Evolutionary conservation across 768 basidiomycete genomes (phyloP).

Genomic region (Suillus sp.): DNA sequence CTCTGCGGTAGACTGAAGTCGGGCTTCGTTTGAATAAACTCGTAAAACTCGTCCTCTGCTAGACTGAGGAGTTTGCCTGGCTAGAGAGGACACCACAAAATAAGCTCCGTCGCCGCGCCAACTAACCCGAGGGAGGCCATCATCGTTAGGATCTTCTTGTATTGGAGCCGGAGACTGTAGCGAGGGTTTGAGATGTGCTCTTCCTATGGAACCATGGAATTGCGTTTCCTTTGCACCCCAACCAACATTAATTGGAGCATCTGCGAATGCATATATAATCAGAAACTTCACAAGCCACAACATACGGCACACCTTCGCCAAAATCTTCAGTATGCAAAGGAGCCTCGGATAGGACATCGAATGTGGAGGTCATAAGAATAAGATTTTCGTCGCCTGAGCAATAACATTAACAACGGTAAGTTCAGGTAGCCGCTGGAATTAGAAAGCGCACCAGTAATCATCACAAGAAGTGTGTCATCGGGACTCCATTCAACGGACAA

Average conservation of each 20-base stretch:
- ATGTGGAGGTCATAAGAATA: slow-evolving; percentile 84
- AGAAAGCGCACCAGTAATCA: slow-evolving; percentile 67
- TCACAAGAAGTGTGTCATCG: slow-evolving; percentile 82
- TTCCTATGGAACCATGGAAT: slow-evolving; percentile 95
- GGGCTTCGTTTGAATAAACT: slow-evolving; percentile 47
- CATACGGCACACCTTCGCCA: slow-evolving; percentile 62
- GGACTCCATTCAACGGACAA: slow-evolving; percentile 87
- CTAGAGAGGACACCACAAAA: slow-evolving; percentile 82
- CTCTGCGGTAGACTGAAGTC: slow-evolving; percentile 84
- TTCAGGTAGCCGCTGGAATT: neutral
- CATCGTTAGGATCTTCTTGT: slow-evolving; percentile 70
- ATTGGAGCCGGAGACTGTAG: slow-evolving; percentile 41
- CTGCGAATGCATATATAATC: slow-evolving; percentile 40
- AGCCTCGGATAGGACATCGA: slow-evolving; percentile 85
- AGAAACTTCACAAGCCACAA: neutral
- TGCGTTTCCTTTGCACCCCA: slow-evolving; percentile 98
- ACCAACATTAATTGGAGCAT: slow-evolving; percentile 91
- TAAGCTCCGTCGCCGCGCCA: slow-evolving; percentile 95
- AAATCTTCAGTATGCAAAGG: slow-evolving; percentile 74
- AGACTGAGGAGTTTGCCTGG: slow-evolving; percentile 35
- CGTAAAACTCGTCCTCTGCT: slow-evolving; percentile 28
- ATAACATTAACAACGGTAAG: neutral
- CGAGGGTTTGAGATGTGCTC: slow-evolving; percentile 60
- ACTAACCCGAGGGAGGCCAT: slow-evolving; percentile 68
- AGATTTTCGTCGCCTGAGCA: slow-evolving; percentile 70